Percentiles rank a stretch among this genome's conserved stretches.
phyloP scores from a whole-genome alignment of 768 basidiomycete genomes.

The Inosperma sp. region DNA sequence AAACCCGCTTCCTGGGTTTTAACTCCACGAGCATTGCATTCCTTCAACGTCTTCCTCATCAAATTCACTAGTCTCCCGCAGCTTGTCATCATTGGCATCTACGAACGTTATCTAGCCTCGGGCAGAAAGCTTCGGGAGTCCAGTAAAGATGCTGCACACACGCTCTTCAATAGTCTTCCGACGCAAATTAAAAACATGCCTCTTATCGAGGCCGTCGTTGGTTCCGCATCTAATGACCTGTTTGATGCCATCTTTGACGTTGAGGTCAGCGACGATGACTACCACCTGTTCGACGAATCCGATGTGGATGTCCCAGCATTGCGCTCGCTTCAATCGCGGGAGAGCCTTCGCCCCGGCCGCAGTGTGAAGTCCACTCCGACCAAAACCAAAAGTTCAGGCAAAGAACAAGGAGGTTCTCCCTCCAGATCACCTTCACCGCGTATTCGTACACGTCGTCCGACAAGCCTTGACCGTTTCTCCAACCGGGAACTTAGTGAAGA shows the following conservation, averaged over 20 bases:
- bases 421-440: constrained; percentile 22
- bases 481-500: not conserved
- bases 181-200: constrained; percentile 71
- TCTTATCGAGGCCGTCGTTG: constrained; percentile 71
- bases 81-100: constrained; percentile 67
- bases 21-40: constrained; percentile 74
- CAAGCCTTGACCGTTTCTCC: constrained; percentile 16
- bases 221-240: constrained; percentile 59
- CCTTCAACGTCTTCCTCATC: constrained; percentile 81
- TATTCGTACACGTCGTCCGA: constrained; percentile 22
- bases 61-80: constrained; percentile 79
- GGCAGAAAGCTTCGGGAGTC: constrained; percentile 49
- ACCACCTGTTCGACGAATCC: constrained; percentile 47
- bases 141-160: constrained; percentile 48
- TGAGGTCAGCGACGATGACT: constrained; percentile 42
- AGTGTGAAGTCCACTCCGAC: not conserved
- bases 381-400: constrained; percentile 3
- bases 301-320: constrained; percentile 41
- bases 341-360: constrained; percentile 16
- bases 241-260: constrained; percentile 80
- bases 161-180: constrained; percentile 61
- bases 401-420: constrained; percentile 5
- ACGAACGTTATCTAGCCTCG: constrained; percentile 67
- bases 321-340: constrained; percentile 37
- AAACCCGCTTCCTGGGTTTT: constrained; percentile 75